Evolutionary conservation across 2,329 filamentous ascomycete genomes (phyloP), one percentile per base, ranked within the genome.

Genomic region (Colletotrichum abscissum): DNA sequence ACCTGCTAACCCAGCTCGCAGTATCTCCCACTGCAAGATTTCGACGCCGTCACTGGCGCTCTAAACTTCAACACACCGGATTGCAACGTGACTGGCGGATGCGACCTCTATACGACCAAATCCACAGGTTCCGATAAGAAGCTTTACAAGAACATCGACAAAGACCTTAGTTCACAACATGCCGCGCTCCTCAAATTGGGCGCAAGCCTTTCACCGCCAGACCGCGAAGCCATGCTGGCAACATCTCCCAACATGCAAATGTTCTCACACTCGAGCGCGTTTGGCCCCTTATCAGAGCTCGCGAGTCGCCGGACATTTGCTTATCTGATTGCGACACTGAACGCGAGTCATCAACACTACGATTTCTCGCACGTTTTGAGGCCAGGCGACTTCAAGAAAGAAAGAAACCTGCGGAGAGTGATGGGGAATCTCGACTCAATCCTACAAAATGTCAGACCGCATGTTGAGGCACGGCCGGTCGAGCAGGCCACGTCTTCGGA

Each of bases 101-200:
- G 96, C 87, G 97, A 99, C 83, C 89, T 98, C 22, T 99, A 98
- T 87, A 98, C 96, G 11, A 98, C 95, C 30, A 99, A 99, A 84
- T 95, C 97, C 35, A 95, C 96, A 68, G 95, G 95, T 58, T 92
- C 93, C 75, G 97, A 99, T 82, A 98, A 98, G 89, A 98, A 98
- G 81, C 88, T 99, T 9, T 98, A 98, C 88, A 97, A 95, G 84
- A 94, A 93, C 81, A 98, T 99, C 80, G 95, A 98, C 81, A 92
- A 94, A 80, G 95, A 94, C 35, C 90, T 99, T 72, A 95, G 97
- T 82, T 93, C 94, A 49, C 95, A 98, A 82, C 95, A 98, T 88
- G 94, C 95, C 77, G 94, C 95, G 8, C 90, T 97, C 1, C 88
- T 98, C 63, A 93, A 95, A 75, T 90, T 98, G 33, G 95, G 96